These are phyloP conservation scores for Geotrichum carabidarum DNA, from an alignment of 1,139 yeast species.

Conservation along the genomic window DNA sequence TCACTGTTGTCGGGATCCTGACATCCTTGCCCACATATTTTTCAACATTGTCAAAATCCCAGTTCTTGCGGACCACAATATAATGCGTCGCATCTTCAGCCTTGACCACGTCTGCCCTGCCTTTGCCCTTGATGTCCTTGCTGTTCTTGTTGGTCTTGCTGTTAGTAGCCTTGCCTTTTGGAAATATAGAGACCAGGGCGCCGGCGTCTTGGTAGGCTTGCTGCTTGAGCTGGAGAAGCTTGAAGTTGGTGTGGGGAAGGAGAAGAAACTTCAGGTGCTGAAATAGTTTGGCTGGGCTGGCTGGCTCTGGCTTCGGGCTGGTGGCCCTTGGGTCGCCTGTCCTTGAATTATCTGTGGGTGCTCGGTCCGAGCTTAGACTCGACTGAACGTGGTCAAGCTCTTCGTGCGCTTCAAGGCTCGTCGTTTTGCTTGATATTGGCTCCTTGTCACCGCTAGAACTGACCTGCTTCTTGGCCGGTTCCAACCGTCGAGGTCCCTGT, in stretches of 20 bases:
- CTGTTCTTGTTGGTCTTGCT: too few species aligned
- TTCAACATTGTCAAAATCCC: slow-evolving; percentile 4
- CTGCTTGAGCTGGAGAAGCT: not conserved
- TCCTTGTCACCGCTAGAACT: too few species aligned
- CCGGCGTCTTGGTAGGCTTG: not conserved
- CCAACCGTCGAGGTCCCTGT: too few species aligned
- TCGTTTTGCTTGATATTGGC: too few species aligned
- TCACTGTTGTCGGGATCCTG: slow-evolving; percentile 4
- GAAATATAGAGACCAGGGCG: not conserved
- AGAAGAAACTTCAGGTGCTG: not conserved
- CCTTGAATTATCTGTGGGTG: too few species aligned
- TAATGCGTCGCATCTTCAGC: not conserved
- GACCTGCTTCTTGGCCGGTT: too few species aligned
- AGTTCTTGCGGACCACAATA: slow-evolving; percentile 2
- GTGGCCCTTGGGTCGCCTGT: too few species aligned
- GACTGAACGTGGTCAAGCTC: too few species aligned
- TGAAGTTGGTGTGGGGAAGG: not conserved
- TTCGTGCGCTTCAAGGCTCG: too few species aligned
- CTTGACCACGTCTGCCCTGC: not conserved
- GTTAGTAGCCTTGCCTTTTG: too few species aligned
- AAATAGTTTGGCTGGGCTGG: not conserved
- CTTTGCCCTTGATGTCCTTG: not conserved
- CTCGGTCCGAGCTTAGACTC: too few species aligned
- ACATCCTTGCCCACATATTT: slow-evolving; percentile 1
- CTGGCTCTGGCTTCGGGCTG: too few species aligned